These are phyloP conservation scores for Talaromyces rugulosus DNA, from an alignment of 2,329 filamentous ascomycete genomes.

Conservation along the genomic window DNA sequence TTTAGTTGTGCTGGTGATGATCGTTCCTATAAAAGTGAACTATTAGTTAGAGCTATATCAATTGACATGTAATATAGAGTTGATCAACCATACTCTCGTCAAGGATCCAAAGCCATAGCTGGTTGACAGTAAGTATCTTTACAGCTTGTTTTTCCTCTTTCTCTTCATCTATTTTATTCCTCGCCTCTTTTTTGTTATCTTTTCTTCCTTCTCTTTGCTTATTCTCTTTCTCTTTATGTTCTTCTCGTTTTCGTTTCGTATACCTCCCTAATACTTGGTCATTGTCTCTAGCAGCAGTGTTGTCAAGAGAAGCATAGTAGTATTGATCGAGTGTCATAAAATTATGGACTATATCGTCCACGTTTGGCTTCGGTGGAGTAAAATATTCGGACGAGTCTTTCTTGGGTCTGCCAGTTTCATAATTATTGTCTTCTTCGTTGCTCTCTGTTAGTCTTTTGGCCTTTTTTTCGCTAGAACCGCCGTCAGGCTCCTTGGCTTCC, in stretches of 20 bases:
- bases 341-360: background rate
- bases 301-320: conserved; percentile 12
- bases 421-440: background rate
- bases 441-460: background rate
- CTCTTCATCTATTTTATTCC: background rate
- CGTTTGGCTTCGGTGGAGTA: background rate
- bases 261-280: conserved; percentile 13
- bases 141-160: conserved; percentile 1
- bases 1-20: conserved; percentile 14
- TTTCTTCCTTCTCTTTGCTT: background rate
- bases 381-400: background rate
- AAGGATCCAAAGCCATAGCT: conserved; percentile 21
- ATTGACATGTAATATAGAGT: background rate
- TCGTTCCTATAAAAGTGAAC: conserved; percentile 4
- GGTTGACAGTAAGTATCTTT: conserved; percentile 17
- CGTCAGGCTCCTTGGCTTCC: background rate
- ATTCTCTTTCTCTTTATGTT: background rate
- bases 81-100: conserved; percentile 13
- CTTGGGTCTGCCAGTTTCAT: background rate
- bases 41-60: background rate
- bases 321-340: conserved; percentile 16
- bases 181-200: background rate
- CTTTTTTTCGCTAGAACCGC: background rate
- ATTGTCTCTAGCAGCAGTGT: conserved; percentile 11
- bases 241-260: background rate